Evolutionary conservation across 805 yeast species (phyloP), one percentile per base, ranked within the genome.

Genomic region (Starmerella davenportii): DNA sequence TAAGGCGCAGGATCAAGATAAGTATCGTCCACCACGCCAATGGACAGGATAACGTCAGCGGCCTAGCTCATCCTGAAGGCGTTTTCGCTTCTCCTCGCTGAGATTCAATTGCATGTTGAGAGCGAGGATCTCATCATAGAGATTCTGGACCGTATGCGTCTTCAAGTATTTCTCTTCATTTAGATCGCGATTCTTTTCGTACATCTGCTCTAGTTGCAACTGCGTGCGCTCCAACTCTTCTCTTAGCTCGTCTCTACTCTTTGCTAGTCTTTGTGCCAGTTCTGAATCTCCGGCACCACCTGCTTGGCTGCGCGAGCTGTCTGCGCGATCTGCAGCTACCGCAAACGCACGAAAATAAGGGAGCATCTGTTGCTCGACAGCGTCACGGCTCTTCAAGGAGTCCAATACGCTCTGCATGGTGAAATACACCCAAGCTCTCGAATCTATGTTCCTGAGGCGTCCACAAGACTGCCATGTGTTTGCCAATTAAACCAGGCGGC

Each of bases 101-200:
- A 72, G 63, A 41, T 68, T 70, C 27, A 62, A 60, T 50, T 76
- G 84, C 30, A 80, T 72, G 38, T 71, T 69, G 43, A 65, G 50
- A 1, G 74, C 66, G 16, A 79, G 60, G 21, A 75, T 60, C 49
- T 79, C 90, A 50, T 80, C 85, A 42, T 75, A 76, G 32, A 76
- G 54, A 24, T 66, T 59, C 43, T 72, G 79, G 16, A 74, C 65
- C 4, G 74, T 65, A 46, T 66, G 66, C 38, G 72, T 66, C 54
- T 73, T 74, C 21, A 65, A 23, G 38, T 48, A 47, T 38, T 50
- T 48, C 36, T 50, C 53, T 34, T 51, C 54, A 9, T 45, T 37
- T 38, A 45, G 36, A 17, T 45, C 44, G 4, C 53, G 34, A 1
- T 41, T 40, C 5, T 45, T 41, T 30, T 43, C 40, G 37, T 51